Conservation (phyloP, 1,284 basidiomycete species). For the Ganoderma lucidum region DNA sequence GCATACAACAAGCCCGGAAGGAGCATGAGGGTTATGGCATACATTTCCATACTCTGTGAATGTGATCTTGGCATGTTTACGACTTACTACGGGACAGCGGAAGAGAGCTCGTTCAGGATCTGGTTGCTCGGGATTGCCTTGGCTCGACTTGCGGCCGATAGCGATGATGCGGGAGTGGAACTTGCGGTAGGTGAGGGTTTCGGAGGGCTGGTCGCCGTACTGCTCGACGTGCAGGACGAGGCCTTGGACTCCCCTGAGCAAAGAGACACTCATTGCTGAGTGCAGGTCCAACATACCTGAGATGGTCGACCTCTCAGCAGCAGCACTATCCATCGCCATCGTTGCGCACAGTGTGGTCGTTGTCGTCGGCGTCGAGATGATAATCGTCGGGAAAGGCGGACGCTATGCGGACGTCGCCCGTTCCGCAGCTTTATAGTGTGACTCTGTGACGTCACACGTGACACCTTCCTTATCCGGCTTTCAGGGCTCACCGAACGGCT, state of each 20-base stretch:
- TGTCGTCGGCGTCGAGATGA: conserved; percentile 20
- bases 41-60: conserved; percentile 68
- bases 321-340: conserved; percentile 20
- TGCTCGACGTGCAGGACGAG: conserved; percentile 54
- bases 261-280: conserved; percentile 13
- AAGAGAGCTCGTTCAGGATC: conserved; percentile 56
- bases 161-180: conserved; percentile 53
- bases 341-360: conserved; percentile 14
- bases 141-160: conserved; percentile 58
- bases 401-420: conserved; percentile 16
- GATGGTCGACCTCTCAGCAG: conserved; percentile 12
- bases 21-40: conserved; percentile 38
- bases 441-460: conserved; percentile 27
- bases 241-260: conserved; percentile 27
- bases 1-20: conserved; percentile 14
- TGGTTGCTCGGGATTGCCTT: conserved; percentile 39
- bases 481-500: conserved; percentile 11
- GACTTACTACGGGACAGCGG: conserved; percentile 70
- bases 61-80: conserved; percentile 70
- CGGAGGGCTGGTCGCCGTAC: conserved; percentile 45
- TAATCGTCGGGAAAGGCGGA: conserved; percentile 28
- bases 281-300: conserved; percentile 27
- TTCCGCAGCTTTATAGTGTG: conserved; percentile 20
- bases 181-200: conserved; percentile 53
- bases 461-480: conserved; percentile 20